These are phyloP conservation scores for Staphylotrichum longicolle DNA, from an alignment of 495 filamentous ascomycete species.

Conservation along the genomic window DNA sequence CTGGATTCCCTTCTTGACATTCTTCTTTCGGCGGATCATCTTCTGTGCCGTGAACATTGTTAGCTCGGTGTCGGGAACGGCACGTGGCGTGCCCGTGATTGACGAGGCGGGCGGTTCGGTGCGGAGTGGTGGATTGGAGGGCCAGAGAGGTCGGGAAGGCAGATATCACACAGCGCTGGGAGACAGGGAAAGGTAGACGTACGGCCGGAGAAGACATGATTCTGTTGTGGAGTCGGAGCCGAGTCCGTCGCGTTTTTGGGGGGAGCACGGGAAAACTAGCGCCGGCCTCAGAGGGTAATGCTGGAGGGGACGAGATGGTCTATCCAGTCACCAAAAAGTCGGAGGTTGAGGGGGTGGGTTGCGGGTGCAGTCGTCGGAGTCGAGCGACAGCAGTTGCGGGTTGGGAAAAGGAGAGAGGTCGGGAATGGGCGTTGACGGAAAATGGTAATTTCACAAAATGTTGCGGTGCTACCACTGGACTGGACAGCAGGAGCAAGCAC, in stretches of 20 bases:
- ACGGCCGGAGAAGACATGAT: slow-evolving; percentile 42
- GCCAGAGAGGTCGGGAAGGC: slow-evolving; percentile 7
- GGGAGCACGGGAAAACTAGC: slow-evolving; percentile 30
- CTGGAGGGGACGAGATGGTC: slow-evolving; percentile 23
- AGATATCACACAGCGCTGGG: slow-evolving; percentile 10
- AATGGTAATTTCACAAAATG: slow-evolving; percentile 44
- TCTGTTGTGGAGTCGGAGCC: slow-evolving; percentile 22
- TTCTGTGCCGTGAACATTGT: slow-evolving; percentile 55
- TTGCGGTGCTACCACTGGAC: slow-evolving; percentile 31
- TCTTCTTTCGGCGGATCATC: slow-evolving; percentile 99
- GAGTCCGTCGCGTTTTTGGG: slow-evolving; percentile 23
- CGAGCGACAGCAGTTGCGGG: slow-evolving; percentile 27
- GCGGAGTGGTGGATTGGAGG: slow-evolving; percentile 7
- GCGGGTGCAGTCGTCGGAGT: slow-evolving; percentile 20
- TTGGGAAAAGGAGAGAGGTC: slow-evolving; percentile 38
- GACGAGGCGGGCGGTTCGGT: slow-evolving; percentile 13
- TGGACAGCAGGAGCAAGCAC: slow-evolving; percentile 25
- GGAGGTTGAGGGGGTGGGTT: slow-evolving; percentile 11
- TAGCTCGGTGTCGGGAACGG: slow-evolving; percentile 24
- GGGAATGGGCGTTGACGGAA: slow-evolving; percentile 32
- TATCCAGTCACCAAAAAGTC: slow-evolving; percentile 32
- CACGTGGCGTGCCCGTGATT: slow-evolving; percentile 15
- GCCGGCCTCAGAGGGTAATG: slow-evolving; percentile 24
- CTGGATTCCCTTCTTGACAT: slow-evolving; percentile 99
- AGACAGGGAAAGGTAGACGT: slow-evolving; percentile 32